These are phyloP conservation scores for Coprinellus aureogranulatus DNA, from an alignment of 768 basidiomycete genomes.

Conservation along the genomic window DNA sequence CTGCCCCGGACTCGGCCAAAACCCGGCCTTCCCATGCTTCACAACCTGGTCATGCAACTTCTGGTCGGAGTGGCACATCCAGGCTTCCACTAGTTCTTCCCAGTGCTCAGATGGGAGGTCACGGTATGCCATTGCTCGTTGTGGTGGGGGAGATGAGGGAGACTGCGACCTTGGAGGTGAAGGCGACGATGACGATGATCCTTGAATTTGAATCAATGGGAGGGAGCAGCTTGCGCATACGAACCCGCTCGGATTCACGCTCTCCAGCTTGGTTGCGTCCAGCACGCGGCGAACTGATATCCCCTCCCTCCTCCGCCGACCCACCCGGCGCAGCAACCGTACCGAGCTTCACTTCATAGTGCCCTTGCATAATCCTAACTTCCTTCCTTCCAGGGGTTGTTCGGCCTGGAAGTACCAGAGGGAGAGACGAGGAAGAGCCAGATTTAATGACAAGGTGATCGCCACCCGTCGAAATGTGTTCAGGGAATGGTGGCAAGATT, in stretches of 20 bases:
- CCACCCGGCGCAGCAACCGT: conserved; percentile 21
- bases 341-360: conserved; percentile 72
- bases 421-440: conserved; percentile 55
- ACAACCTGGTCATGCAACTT: conserved; percentile 69
- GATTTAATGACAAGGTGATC: conserved; percentile 64
- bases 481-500: conserved; percentile 50
- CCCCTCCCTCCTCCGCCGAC: conserved; percentile 23
- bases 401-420: conserved; percentile 54
- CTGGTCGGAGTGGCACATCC: conserved; percentile 97
- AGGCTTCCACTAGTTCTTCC: conserved; percentile 95
- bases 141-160: not conserved
- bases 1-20: conserved; percentile 73
- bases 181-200: not conserved
- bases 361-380: conserved; percentile 51
- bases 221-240: conserved; percentile 79
- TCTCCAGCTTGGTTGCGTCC: conserved; percentile 63
- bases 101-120: conserved; percentile 96
- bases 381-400: conserved; percentile 61
- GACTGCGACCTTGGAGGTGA: not conserved
- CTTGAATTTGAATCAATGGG: conserved; percentile 55
- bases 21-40: conserved; percentile 56
- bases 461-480: conserved; percentile 38
- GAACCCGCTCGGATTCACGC: conserved; percentile 60
- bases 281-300: conserved; percentile 49
- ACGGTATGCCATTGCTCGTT: conserved; percentile 55